These are phyloP conservation scores for Blastobotrys americana DNA, from an alignment of 805 yeast species.

Conservation along the genomic window DNA sequence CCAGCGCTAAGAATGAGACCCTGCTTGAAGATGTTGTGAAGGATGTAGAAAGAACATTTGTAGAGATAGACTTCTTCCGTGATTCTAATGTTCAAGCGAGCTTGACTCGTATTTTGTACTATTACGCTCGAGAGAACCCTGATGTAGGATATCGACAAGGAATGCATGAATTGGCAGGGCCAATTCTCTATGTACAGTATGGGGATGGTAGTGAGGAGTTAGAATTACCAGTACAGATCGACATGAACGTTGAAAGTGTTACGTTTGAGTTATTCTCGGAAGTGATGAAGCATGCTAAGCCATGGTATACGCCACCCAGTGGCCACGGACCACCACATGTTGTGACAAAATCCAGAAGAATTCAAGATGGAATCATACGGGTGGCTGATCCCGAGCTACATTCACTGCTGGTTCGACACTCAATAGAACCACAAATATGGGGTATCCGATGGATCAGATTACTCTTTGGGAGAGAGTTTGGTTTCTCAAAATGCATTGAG, in stretches of 20 bases:
- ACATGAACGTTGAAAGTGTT: conserved; percentile 25
- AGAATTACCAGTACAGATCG: not conserved
- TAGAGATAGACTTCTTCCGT: conserved; percentile 29
- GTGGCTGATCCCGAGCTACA: conserved; percentile 27
- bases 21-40: conserved; percentile 22
- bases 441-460: conserved; percentile 33
- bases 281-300: conserved; percentile 27
- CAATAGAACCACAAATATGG: conserved; percentile 34
- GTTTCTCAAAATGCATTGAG: conserved; percentile 21
- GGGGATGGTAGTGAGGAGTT: not conserved
- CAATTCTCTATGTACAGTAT: conserved; percentile 29
- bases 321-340: conserved; percentile 22
- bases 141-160: conserved; percentile 48
- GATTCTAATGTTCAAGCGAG: conserved; percentile 17
- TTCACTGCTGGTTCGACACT: conserved; percentile 17
- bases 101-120: conserved; percentile 38
- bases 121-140: conserved; percentile 42
- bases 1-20: conserved; percentile 10
- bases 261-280: conserved; percentile 26
- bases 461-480: conserved; percentile 32
- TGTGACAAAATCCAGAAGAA: conserved; percentile 25
- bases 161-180: conserved; percentile 46
- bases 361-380: conserved; percentile 27
- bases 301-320: conserved; percentile 25
- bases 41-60: conserved; percentile 32